These are phyloP conservation scores for Tetrahymena malaccensis DNA, from an alignment of 73 alveolate species.

Conservation along the genomic window DNA sequence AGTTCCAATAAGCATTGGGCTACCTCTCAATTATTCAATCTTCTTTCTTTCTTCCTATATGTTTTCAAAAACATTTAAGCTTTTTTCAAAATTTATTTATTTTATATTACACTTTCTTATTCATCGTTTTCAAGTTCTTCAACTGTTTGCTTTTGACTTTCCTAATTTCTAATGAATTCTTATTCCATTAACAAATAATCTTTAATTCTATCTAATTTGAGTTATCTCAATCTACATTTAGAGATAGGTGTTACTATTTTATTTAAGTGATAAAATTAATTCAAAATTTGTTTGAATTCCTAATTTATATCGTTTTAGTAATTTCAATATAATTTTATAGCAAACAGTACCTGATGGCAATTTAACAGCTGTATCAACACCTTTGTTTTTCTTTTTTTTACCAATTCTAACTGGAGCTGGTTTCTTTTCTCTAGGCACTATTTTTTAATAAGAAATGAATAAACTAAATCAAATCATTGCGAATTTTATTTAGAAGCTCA, in stretches of 20 bases:
- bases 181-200: slow-evolving; percentile 92
- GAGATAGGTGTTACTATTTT: slow-evolving; percentile 69
- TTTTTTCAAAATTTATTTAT: neutral
- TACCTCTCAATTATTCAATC: slow-evolving; percentile 94
- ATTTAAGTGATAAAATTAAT: slow-evolving; percentile 22
- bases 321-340: neutral
- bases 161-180: slow-evolving; percentile 91
- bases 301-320: slow-evolving; percentile 34
- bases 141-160: slow-evolving; percentile 67
- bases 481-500: neutral
- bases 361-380: slow-evolving; percentile 54
- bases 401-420: slow-evolving; percentile 74
- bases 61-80: neutral
- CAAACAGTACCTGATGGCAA: slow-evolving; percentile 44
- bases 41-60: slow-evolving; percentile 77
- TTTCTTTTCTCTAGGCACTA: slow-evolving; percentile 43
- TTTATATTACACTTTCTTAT: neutral
- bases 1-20: slow-evolving; percentile 93
- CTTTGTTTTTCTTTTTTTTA: slow-evolving; percentile 66
- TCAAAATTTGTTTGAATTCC: slow-evolving; percentile 52
- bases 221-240: slow-evolving; percentile 81
- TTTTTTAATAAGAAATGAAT: neutral
- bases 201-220: slow-evolving; percentile 78
- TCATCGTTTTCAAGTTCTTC: slow-evolving; percentile 70
- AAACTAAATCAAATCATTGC: neutral